Base-by-base conservation (phyloP, 192 early-diverging fungal genomes). In the Umbelopsis isabellina region DNA sequence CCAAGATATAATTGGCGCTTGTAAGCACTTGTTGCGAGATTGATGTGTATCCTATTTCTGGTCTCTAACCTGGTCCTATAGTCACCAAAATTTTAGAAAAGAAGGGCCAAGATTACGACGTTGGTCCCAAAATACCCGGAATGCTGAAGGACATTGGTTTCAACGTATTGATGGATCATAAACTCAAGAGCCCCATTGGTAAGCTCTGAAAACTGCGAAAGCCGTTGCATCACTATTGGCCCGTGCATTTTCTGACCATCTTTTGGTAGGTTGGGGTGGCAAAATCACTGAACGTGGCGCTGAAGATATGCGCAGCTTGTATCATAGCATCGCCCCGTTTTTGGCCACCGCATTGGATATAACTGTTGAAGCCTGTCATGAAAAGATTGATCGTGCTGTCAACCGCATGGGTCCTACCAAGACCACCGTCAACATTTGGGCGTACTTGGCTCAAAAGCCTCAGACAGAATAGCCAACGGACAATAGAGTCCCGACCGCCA, bases 51-150 rank as follows among this genome's bases (percentile, higher is more conserved):
- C 27, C 27, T 30, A 30, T 3, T 3, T 30, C 3, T 30, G 3
- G 27, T 30, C 27, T 30, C 27, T 30, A 20, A 20, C 15, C 66
- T 75, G 70, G 2, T 22, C 66, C 1, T 22, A 9, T 25, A 76
- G 75, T 76, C 48, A 49, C 46, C 7, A 35, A 68, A 3, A 18
- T 47, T 22, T 66, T 76, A 13, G 25, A 53, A 21, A 49, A 53
- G 18, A 35, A 65, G 41, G 75, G 75, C 3, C 75, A 76, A 68
- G 75, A 76, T 37, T 65, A 70, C 27, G 35, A 49, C 37, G 68
- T 76, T 22, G 44, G 52, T 9, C 46, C 30, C 27, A 46, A 68
- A 16, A 46, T 71, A 30, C 41, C 18, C 22, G 49, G 27, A 1
- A 23, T 67, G n/a, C 1, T 52, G 1, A n/a, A 76, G 64, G 33